Percentiles rank a stretch among this genome's conserved stretches.
Evolutionary conservation across 2,329 filamentous ascomycete species (phyloP).

Genomic region (Pseudocercospora cruenta): DNA sequence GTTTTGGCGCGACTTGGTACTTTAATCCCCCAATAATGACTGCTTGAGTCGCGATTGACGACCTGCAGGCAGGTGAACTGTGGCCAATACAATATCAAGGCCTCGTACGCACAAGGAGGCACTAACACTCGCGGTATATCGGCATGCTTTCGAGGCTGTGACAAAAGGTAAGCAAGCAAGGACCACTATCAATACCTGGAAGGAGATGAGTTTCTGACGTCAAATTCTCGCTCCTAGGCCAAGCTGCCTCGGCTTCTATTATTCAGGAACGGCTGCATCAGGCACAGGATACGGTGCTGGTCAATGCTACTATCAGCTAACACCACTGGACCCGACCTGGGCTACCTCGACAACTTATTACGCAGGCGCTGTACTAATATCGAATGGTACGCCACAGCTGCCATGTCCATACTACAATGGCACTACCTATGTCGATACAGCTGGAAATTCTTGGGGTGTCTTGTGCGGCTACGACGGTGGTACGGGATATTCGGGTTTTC

Average conservation of each 20-base stretch:
- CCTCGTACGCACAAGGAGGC: neutral
- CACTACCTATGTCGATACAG: neutral
- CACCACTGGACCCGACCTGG: neutral
- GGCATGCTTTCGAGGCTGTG: conserved; percentile 7
- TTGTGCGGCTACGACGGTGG: neutral
- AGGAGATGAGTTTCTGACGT: too few relatives aligned
- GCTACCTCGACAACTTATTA: neutral
- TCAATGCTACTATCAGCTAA: neutral
- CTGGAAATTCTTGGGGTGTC: neutral
- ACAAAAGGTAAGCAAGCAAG: neutral
- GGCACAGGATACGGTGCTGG: neutral
- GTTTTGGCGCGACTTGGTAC: conserved; percentile 21
- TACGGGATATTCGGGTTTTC: neutral
- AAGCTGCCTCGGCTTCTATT: conserved; percentile 1
- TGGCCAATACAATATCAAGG: neutral
- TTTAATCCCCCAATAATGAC: neutral
- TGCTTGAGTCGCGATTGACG: neutral
- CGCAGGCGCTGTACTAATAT: conserved; percentile 6
- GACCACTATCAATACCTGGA: too few relatives aligned
- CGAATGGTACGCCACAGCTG: conserved; percentile 8
- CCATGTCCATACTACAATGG: conserved; percentile 12
- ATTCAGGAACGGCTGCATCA: neutral
- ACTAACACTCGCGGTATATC: neutral
- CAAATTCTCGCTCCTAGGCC: neutral
- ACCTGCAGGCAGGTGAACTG: neutral